phyloP scores from a whole-genome alignment of 352 stramenopile species.

The Pythium graminicola region DNA sequence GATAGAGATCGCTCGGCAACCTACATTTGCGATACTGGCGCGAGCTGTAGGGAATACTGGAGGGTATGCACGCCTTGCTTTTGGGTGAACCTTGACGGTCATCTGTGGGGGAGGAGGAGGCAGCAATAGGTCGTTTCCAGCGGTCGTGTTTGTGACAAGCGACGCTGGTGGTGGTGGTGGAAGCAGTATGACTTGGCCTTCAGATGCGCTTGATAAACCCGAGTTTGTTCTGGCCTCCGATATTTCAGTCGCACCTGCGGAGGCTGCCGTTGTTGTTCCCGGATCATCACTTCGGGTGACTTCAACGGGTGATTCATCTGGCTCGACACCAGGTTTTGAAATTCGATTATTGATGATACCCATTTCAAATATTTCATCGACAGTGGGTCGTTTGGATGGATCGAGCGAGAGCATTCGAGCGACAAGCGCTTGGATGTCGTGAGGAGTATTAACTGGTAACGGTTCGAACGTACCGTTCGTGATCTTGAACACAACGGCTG shows the following conservation, averaged over 20 bases:
- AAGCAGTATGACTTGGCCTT: not conserved
- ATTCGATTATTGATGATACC: not conserved
- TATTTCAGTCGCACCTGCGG: not conserved
- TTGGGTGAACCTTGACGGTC: not conserved
- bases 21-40: slow-evolving; percentile 10
- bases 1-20: not conserved
- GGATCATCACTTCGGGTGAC: too few species aligned
- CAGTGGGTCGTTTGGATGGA: slow-evolving; percentile 8
- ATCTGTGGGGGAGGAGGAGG: not conserved
- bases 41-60: slow-evolving; percentile 4
- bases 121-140: not conserved
- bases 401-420: slow-evolving; percentile 25
- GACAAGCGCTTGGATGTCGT: slow-evolving; percentile 20
- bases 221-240: not conserved
- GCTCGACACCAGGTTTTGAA: not conserved
- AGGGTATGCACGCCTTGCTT: not conserved
- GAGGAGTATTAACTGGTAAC: slow-evolving; percentile 19
- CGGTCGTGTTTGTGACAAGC: too few species aligned
- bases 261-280: too few species aligned
- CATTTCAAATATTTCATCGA: not conserved
- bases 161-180: not conserved
- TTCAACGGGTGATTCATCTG: not conserved
- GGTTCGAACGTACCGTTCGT: slow-evolving; percentile 31
- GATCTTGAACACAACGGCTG: slow-evolving; percentile 41
- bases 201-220: too few species aligned